phyloP scores from a whole-genome alignment of 169 alveolate species.

The Plasmodium adleri region DNA sequence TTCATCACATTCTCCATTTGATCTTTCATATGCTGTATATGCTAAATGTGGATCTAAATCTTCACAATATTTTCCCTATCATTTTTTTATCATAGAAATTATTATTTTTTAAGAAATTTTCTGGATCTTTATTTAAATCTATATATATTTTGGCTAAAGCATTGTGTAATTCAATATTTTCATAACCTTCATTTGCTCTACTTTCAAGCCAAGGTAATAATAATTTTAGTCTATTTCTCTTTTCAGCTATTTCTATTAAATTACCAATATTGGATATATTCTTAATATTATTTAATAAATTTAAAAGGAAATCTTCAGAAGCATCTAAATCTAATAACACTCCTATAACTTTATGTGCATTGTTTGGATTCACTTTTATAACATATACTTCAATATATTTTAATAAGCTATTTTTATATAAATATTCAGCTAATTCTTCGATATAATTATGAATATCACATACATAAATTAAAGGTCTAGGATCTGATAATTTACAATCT shows the following conservation, averaged over 20 bases:
- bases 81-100: constrained; percentile 96
- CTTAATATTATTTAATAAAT: constrained; percentile 92
- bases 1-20: constrained; percentile 98
- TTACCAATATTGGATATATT: constrained; percentile 96
- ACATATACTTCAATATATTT: constrained; percentile 98
- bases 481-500: constrained; percentile 96
- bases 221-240: constrained; percentile 96
- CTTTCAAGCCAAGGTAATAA: constrained; percentile 98
- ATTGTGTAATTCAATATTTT: constrained; percentile 91
- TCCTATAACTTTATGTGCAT: constrained; percentile 98
- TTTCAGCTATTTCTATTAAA: constrained; percentile 97
- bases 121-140: constrained; percentile 97
- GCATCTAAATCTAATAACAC: constrained; percentile 98
- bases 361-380: constrained; percentile 95
- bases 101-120: constrained; percentile 96
- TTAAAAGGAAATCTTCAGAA: constrained; percentile 96
- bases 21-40: constrained; percentile 97
- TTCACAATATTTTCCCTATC: constrained; percentile 99
- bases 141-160: constrained; percentile 99
- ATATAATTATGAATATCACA: constrained; percentile 98
- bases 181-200: constrained; percentile 97
- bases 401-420: constrained; percentile 95
- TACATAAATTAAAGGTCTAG: constrained; percentile 98
- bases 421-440: constrained; percentile 97
- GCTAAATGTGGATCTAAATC: constrained; percentile 99